Evolutionary conservation across 148 eudicot genomes (phyloP).

Genomic region (Amaranthus cruentus): DNA sequence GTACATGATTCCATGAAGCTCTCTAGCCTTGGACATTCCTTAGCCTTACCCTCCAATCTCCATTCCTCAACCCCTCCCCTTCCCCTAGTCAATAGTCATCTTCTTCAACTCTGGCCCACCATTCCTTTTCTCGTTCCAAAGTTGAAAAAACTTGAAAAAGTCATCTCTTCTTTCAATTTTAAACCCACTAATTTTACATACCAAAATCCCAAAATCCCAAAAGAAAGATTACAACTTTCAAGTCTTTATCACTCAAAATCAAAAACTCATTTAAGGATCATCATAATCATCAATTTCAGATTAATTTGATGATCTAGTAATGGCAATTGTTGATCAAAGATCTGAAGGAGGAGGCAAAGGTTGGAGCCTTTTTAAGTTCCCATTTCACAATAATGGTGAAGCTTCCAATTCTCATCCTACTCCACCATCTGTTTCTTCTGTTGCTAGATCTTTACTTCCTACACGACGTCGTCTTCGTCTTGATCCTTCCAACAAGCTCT

Average conservation of each 20-base stretch:
- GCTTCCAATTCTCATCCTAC: conserved; percentile 32
- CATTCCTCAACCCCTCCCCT: too few relatives aligned
- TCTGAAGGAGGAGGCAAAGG: conserved; percentile 39
- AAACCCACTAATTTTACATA: neutral
- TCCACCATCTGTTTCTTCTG: conserved; percentile 49
- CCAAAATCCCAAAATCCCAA: neutral
- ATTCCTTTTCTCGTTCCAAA: neutral
- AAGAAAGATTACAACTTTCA: neutral
- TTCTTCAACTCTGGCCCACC: conserved; percentile 12
- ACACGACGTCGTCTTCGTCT: conserved; percentile 82
- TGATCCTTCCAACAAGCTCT: conserved; percentile 79
- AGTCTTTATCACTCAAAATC: neutral
- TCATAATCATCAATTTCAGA: neutral
- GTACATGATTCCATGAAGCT: too few relatives aligned
- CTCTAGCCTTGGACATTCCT: too few relatives aligned
- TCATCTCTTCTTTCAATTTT: neutral
- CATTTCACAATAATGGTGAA: conserved; percentile 41
- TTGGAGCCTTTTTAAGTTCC: conserved; percentile 61
- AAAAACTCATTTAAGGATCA: too few relatives aligned
- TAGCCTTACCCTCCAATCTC: too few relatives aligned
- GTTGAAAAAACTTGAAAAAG: neutral
- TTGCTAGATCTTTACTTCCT: conserved; percentile 79
- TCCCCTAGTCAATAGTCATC: neutral
- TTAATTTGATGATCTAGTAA: conserved; percentile 18
- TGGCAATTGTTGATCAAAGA: conserved; percentile 55